Evolutionary conservation across 306 rosid genomes (phyloP).

Genomic region (Pyrus betulifolia): DNA sequence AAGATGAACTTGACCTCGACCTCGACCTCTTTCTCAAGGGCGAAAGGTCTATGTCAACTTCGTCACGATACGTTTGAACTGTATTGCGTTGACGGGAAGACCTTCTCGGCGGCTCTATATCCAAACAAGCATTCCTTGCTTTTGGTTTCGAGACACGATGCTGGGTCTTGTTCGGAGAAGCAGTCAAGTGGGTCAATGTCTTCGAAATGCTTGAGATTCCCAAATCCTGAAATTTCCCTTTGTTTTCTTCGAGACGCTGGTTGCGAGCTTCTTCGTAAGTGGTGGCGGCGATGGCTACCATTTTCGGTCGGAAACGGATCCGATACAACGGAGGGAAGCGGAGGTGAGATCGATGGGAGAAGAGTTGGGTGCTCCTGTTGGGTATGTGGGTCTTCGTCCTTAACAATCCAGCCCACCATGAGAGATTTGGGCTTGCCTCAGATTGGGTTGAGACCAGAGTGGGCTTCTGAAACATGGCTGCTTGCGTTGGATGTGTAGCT

Average conservation of each 20-base stretch:
- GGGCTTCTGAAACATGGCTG: too few relatives aligned
- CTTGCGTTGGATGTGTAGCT: too few relatives aligned
- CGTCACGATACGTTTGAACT: constrained; percentile 37
- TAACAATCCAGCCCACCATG: too few relatives aligned
- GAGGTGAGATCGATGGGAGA: too few relatives aligned
- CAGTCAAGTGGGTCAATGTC: constrained; percentile 29
- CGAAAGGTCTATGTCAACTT: constrained; percentile 33
- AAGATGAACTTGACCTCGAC: constrained; percentile 36
- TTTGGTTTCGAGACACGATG: constrained; percentile 21
- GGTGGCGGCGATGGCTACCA: constrained; percentile 12
- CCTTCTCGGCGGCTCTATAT: constrained; percentile 48
- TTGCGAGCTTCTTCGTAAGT: constrained; percentile 59
- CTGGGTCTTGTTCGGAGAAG: constrained; percentile 45
- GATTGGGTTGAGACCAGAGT: too few relatives aligned
- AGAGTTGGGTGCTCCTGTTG: too few relatives aligned
- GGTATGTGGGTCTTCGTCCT: too few relatives aligned
- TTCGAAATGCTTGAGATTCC: constrained; percentile 53
- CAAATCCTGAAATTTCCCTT: constrained; percentile 62
- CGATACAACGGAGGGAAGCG: too few relatives aligned
- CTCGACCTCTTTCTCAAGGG: constrained; percentile 43
- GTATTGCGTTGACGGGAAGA: constrained; percentile 46
- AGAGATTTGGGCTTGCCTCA: too few relatives aligned
- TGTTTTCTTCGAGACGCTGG: constrained; percentile 60
- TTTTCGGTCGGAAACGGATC: neutral
- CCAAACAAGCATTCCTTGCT: constrained; percentile 14